Conservation (phyloP, 1,284 basidiomycete species). For the Tilletia walkeri region DNA sequence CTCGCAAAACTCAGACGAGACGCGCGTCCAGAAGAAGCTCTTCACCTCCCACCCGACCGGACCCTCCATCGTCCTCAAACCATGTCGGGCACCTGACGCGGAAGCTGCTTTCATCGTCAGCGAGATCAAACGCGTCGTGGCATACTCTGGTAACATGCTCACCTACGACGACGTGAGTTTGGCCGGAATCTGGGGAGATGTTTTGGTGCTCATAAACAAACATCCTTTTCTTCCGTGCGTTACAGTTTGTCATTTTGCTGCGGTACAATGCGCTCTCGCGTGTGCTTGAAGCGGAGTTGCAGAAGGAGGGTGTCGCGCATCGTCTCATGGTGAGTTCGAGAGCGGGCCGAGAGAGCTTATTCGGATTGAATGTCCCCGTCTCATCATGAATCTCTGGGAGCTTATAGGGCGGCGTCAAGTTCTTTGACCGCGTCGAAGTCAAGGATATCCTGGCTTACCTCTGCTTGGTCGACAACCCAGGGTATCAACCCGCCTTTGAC, state of each 20-base stretch:
- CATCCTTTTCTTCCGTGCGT: background rate
- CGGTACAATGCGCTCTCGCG: conserved; percentile 81
- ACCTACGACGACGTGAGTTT: conserved; percentile 71
- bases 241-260: conserved; percentile 61
- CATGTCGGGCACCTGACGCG: conserved; percentile 29
- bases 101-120: conserved; percentile 63
- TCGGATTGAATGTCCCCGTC: background rate
- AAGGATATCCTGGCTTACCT: conserved; percentile 81
- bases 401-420: conserved; percentile 69
- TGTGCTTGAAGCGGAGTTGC: conserved; percentile 72
- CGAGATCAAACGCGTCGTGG: conserved; percentile 76
- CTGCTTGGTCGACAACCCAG: conserved; percentile 72
- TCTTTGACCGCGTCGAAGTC: conserved; percentile 75
- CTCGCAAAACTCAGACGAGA: conserved; percentile 61
- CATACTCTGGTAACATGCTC: conserved; percentile 71
- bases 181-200: too few species aligned
- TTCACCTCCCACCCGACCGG: conserved; percentile 69
- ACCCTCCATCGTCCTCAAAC: conserved; percentile 59
- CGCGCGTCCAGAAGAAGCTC: conserved; percentile 73
- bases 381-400: background rate
- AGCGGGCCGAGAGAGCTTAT: background rate
- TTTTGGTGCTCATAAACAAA: background rate
- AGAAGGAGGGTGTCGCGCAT: conserved; percentile 74
- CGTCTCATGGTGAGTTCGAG: conserved; percentile 62
- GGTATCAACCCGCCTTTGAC: conserved; percentile 69